Evolutionary conservation across 1,284 basidiomycete genomes (phyloP).

Genomic region (Xerocomus amazonicus): DNA sequence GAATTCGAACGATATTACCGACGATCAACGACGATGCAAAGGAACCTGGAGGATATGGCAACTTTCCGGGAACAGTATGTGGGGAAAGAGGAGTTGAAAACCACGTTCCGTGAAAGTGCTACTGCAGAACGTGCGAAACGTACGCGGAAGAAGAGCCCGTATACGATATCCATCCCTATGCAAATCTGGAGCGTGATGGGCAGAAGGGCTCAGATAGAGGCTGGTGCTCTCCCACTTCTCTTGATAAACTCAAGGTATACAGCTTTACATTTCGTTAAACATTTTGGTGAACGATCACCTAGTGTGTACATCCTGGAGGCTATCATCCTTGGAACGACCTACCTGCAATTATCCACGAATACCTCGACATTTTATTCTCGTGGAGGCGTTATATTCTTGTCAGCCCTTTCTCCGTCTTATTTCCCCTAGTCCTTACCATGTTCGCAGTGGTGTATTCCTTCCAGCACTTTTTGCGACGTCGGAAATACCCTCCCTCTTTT

Average conservation of each 20-base stretch:
- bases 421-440: background rate
- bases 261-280: conserved; percentile 5
- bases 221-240: conserved; percentile 49
- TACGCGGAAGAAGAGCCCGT: conserved; percentile 40
- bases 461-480: conserved; percentile 29
- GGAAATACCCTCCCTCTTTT: conserved; percentile 46
- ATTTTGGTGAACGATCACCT: conserved; percentile 24
- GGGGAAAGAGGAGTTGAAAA: conserved; percentile 35
- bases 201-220: conserved; percentile 62
- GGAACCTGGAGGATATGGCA: conserved; percentile 37
- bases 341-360: conserved; percentile 58
- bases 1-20: conserved; percentile 52
- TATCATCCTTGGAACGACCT: conserved; percentile 75
- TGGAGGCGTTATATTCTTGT: conserved; percentile 76
- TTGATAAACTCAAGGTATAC: conserved; percentile 36
- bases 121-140: conserved; percentile 48
- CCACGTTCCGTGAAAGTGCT: conserved; percentile 48
- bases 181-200: conserved; percentile 64
- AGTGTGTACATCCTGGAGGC: conserved; percentile 57
- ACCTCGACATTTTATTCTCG: conserved; percentile 76
- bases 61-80: conserved; percentile 36
- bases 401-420: conserved; percentile 17
- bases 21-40: conserved; percentile 26
- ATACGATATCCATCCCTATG: conserved; percentile 51
- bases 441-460: conserved; percentile 28